These are phyloP conservation scores for Nicotiana rustica DNA, from an alignment of 305 asterid species.

Conservation along the genomic window DNA sequence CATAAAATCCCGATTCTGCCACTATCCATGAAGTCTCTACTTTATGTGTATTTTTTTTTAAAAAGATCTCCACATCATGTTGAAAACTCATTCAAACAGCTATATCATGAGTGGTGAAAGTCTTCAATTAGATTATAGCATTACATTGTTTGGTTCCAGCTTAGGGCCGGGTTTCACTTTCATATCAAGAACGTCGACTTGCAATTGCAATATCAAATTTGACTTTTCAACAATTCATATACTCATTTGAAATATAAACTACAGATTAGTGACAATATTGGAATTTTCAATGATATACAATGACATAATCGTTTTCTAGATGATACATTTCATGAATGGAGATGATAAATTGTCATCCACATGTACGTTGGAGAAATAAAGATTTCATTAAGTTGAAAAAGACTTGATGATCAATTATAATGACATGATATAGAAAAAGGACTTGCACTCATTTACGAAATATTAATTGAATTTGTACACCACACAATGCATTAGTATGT, in stretches of 20 bases:
- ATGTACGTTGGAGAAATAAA: not conserved
- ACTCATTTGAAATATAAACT: not conserved
- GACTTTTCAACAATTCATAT: no score
- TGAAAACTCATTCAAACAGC: no score
- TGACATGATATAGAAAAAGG: not conserved
- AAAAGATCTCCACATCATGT: no score
- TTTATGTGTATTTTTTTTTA: no score
- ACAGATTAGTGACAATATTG: not conserved
- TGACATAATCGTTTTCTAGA: not conserved
- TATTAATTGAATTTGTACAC: not conserved
- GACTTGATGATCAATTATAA: not conserved
- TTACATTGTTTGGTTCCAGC: no score
- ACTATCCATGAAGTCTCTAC: no score
- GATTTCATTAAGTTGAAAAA: not conserved
- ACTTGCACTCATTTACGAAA: not conserved
- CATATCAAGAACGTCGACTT: no score
- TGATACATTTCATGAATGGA: not conserved
- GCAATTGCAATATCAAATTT: no score
- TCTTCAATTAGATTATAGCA: no score
- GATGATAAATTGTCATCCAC: constrained; percentile 14
- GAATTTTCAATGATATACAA: not conserved
- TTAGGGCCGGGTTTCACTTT: no score
- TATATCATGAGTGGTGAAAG: no score
- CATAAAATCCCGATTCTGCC: no score
- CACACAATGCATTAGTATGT: not conserved